A percentile compares a stretch with the other conserved stretches of the same genome.
phyloP scores from a whole-genome alignment of 2,329 filamentous ascomycete species.

The Monosporascus sp. region DNA sequence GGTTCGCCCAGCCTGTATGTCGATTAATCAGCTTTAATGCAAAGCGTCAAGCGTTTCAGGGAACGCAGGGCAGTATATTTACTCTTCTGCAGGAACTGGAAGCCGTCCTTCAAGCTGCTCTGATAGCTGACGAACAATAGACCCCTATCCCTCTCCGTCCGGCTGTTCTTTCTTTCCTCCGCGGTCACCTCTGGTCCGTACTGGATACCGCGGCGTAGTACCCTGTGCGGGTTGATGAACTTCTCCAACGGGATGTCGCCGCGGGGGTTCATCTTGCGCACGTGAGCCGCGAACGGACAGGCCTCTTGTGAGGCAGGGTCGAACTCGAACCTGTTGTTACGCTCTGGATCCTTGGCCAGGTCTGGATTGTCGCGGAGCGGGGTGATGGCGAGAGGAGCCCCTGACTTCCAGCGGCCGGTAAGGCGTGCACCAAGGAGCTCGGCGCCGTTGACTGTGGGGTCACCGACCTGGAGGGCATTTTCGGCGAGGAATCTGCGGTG shows the following conservation, averaged over 20 bases:
- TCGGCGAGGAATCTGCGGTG: constrained; percentile 3
- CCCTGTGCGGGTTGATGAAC: constrained; percentile 23
- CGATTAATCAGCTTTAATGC: constrained; percentile 2
- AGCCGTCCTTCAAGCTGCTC: constrained; percentile 34
- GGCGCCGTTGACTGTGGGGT: constrained; percentile 15
- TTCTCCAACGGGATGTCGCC: constrained; percentile 26
- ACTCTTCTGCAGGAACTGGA: constrained; percentile 34
- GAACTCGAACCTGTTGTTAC: constrained; percentile 32
- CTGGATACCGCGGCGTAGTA: constrained; percentile 40
- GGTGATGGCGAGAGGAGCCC: constrained; percentile 28
- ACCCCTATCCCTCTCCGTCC: constrained; percentile 33
- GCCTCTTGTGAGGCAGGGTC: constrained; percentile 24
- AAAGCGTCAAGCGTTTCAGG: constrained; percentile 18
- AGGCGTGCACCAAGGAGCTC: constrained; percentile 37
- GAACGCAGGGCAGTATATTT: constrained; percentile 5
- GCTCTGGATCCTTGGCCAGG: constrained; percentile 22
- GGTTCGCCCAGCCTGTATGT: background rate
- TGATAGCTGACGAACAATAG: constrained; percentile 43
- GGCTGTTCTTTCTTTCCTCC: constrained; percentile 23
- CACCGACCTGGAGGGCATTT: constrained; percentile 19
- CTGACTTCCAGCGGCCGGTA: constrained; percentile 39
- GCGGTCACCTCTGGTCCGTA: constrained; percentile 34
- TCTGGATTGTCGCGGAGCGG: constrained; percentile 24
- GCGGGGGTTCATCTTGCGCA: constrained; percentile 42
- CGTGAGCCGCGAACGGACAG: constrained; percentile 42